Percentiles rank a stretch among this genome's conserved stretches.
phyloP scores from a whole-genome alignment of 306 rosid species.

The Albizia julibrissin region DNA sequence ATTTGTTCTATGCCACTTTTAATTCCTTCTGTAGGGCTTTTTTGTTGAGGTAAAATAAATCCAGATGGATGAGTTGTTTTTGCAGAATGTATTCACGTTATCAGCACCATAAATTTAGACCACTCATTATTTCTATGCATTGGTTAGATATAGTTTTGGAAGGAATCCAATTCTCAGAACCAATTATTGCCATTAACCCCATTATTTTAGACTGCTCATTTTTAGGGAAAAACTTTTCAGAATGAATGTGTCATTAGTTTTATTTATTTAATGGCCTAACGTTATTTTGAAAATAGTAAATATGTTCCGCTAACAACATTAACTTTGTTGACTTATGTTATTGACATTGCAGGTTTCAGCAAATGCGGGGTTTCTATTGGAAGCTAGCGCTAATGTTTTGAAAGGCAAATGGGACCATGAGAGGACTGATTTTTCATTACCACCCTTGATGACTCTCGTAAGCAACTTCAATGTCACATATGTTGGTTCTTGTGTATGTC shows the following conservation, averaged over 20 bases:
- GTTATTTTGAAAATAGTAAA: conserved; percentile 16
- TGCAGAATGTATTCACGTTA: conserved; percentile 17
- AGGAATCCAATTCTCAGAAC: not conserved
- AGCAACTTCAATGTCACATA: conserved; percentile 42
- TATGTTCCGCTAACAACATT: conserved; percentile 24
- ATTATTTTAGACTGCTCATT: not conserved
- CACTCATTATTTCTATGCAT: conserved; percentile 10
- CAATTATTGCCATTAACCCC: not conserved
- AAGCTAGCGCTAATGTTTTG: conserved; percentile 60
- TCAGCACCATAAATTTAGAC: conserved; percentile 10
- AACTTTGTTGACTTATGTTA: conserved; percentile 28
- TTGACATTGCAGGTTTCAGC: conserved; percentile 58
- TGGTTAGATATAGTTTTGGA: not conserved
- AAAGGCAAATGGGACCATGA: conserved; percentile 90
- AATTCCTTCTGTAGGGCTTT: conserved; percentile 8
- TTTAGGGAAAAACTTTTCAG: not conserved
- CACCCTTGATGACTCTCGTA: conserved; percentile 96
- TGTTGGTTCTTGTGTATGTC: conserved; percentile 15
- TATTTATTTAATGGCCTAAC: not conserved
- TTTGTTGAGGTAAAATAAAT: not conserved
- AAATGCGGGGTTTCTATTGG: conserved; percentile 52
- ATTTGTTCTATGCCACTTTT: conserved; percentile 5
- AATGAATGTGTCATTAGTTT: not conserved
- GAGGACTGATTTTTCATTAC: conserved; percentile 81
- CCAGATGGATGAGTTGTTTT: not conserved